Conservation (phyloP, 2,329 filamentous ascomycete genomes). For the Cercospora sp. region DNA sequence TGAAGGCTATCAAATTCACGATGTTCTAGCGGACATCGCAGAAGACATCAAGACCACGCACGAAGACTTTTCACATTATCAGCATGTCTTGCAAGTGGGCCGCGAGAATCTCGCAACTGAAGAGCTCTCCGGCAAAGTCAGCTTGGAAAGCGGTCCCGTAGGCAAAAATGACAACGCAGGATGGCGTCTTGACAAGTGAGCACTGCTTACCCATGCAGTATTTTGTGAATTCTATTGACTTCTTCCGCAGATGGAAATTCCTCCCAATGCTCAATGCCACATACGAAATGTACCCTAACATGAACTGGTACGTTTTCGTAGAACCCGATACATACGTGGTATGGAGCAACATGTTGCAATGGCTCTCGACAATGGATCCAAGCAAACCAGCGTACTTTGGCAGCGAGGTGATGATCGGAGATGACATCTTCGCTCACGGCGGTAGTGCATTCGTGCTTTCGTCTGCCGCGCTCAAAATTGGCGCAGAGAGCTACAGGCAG, state of each 20-base stretch:
- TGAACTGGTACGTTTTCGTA: slow-evolving; percentile 61
- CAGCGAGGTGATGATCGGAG: slow-evolving; percentile 53
- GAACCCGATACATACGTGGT: slow-evolving; percentile 61
- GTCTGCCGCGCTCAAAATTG: slow-evolving; percentile 41
- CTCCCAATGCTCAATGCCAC: slow-evolving; percentile 45
- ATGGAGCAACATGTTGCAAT: slow-evolving; percentile 55
- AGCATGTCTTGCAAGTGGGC: slow-evolving; percentile 38
- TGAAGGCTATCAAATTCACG: slow-evolving; percentile 43
- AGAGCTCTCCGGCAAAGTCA: slow-evolving; percentile 32
- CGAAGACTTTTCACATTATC: slow-evolving; percentile 42
- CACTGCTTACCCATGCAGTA: background rate
- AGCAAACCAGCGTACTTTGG: slow-evolving; percentile 55
- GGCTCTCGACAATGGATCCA: slow-evolving; percentile 55
- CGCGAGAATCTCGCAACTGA: slow-evolving; percentile 36
- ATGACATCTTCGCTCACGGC: slow-evolving; percentile 45
- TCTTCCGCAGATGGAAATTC: slow-evolving; percentile 50
- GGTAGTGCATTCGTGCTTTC: slow-evolving; percentile 49
- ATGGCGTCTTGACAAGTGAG: slow-evolving; percentile 44
- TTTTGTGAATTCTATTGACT: background rate
- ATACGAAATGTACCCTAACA: slow-evolving; percentile 44
- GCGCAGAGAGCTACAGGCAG: slow-evolving; percentile 42
- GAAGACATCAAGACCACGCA: slow-evolving; percentile 35
- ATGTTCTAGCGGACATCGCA: slow-evolving; percentile 41
- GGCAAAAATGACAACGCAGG: slow-evolving; percentile 38
- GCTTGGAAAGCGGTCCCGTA: slow-evolving; percentile 25